Conservation (phyloP, 192 early-diverging fungal genomes). For the Allomyces macrogynus region DNA sequence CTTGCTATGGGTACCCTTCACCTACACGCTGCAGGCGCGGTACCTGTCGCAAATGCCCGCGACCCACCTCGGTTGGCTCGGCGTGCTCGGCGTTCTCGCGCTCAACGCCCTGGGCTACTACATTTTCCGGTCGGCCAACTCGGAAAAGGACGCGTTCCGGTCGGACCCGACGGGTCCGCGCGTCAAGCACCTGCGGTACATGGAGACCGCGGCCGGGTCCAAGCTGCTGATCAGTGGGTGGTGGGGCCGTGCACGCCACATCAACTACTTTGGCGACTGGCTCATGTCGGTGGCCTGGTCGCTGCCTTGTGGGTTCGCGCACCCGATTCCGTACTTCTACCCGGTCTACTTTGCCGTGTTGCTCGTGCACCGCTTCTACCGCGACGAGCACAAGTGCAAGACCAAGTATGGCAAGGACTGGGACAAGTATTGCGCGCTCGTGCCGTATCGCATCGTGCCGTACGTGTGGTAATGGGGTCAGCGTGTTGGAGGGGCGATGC, state of each 20-base stretch:
- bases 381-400: constrained; percentile 78
- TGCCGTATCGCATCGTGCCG: constrained; percentile 73
- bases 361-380: constrained; percentile 65
- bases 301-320: constrained; percentile 58
- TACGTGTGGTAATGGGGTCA: constrained; percentile 24
- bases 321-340: constrained; percentile 83
- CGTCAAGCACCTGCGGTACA: constrained; percentile 56
- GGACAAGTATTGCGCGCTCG: constrained; percentile 59
- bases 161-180: constrained; percentile 35
- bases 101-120: constrained; percentile 48
- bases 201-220: constrained; percentile 62
- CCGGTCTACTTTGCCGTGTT: constrained; percentile 76
- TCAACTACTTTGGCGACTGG: constrained; percentile 96
- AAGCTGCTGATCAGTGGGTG: constrained; percentile 67
- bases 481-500: no score
- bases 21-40: constrained; percentile 73
- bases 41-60: constrained; percentile 57
- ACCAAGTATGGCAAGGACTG: constrained; percentile 88
- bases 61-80: constrained; percentile 23
- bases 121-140: constrained; percentile 78
- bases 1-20: constrained; percentile 77
- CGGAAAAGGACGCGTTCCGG: constrained; percentile 77
- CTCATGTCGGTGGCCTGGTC: constrained; percentile 77
- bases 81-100: constrained; percentile 21
- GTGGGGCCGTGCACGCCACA: constrained; percentile 87